Conservation (phyloP, 2,329 filamentous ascomycete genomes). For the Ceratocystiopsis brevicomis region DNA sequence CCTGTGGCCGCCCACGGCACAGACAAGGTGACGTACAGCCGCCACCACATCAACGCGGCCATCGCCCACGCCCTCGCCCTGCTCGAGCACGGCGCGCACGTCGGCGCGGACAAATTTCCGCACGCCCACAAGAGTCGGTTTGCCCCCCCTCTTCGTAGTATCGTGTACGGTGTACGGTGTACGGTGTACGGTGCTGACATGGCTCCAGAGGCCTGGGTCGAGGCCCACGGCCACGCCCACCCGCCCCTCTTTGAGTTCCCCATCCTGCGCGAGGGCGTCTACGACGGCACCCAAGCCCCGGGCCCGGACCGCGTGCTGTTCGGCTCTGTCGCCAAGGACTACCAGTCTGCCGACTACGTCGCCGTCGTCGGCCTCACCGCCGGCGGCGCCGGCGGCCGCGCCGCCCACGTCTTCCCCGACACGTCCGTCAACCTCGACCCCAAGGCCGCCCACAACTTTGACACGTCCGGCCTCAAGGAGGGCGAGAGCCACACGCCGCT, state of each 20-base stretch:
- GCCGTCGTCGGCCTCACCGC: constrained; percentile 1
- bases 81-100: constrained; percentile 4
- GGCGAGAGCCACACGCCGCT: not conserved
- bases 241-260: constrained; percentile 8
- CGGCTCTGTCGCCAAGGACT: constrained; percentile 8
- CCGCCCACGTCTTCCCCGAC: not conserved
- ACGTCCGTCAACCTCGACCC: not conserved
- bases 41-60: constrained; percentile 4
- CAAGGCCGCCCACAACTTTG: not conserved
- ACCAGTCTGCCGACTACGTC: constrained; percentile 6
- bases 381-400: not conserved
- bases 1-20: constrained; percentile 4
- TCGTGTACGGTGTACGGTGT: too few species aligned
- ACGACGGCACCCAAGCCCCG: constrained; percentile 2
- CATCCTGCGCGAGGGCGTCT: constrained; percentile 3
- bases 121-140: constrained; percentile 4
- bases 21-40: constrained; percentile 2
- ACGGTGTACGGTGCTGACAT: too few species aligned
- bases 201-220: not conserved
- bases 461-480: not conserved
- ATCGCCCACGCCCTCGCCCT: constrained; percentile 4
- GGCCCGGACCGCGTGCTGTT: constrained; percentile 7
- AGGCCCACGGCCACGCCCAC: constrained; percentile 1
- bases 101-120: constrained; percentile 5
- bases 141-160: too few species aligned